Percentiles rank a stretch among this genome's conserved stretches.
phyloP scores from a whole-genome alignment of 257 asterid species.

The Gentiana dahurica region DNA sequence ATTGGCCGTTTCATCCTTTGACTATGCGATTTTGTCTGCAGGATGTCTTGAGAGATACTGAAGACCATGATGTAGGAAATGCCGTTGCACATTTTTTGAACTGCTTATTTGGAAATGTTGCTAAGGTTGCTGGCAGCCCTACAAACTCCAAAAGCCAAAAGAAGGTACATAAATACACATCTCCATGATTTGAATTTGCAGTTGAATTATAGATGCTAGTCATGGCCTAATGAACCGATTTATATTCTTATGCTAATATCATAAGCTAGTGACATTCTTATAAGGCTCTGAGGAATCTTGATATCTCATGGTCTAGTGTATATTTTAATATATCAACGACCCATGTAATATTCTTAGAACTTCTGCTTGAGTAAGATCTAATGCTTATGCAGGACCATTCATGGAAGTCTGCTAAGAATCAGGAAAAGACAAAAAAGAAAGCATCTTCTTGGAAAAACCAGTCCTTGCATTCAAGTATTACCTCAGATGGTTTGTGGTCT shows the following conservation, averaged over 20 bases:
- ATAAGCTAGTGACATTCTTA: not conserved
- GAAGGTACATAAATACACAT: conserved; percentile 28
- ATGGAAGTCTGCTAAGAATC: conserved; percentile 41
- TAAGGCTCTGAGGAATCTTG: too few relatives aligned
- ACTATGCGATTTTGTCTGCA: conserved; percentile 18
- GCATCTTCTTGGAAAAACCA: conserved; percentile 46
- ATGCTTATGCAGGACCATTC: conserved; percentile 47
- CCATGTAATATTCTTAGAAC: not conserved
- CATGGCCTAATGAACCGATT: not conserved
- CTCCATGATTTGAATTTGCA: not conserved
- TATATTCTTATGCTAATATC: not conserved
- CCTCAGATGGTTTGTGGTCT: conserved; percentile 79
- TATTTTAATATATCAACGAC: not conserved
- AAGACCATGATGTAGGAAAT: conserved; percentile 75
- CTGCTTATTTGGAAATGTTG: conserved; percentile 62
- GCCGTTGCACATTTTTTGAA: conserved; percentile 71
- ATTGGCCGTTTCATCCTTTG: too few relatives aligned
- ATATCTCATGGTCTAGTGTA: not conserved
- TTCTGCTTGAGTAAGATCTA: not conserved
- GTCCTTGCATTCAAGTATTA: conserved; percentile 37
- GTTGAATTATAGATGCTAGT: not conserved
- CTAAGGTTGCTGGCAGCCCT: conserved; percentile 38
- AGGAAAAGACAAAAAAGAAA: conserved; percentile 35
- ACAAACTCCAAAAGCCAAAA: conserved; percentile 48
- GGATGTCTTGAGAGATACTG: conserved; percentile 75